A percentile compares a stretch with the other conserved stretches of the same genome.
Evolutionary conservation across 148 eudicot species (phyloP).

Genomic region (Nyssa sinensis): DNA sequence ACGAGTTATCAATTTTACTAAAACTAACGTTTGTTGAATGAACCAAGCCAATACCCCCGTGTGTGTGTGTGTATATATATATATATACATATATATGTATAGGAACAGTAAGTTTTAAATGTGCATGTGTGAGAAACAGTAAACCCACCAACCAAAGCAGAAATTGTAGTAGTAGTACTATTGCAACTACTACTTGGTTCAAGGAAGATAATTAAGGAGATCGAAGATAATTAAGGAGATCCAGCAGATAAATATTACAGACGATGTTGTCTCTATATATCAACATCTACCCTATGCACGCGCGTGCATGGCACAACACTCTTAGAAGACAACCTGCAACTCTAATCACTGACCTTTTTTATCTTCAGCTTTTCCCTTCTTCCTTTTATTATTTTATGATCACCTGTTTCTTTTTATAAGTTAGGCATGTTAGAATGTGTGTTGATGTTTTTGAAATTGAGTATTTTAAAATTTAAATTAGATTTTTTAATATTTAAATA

Average conservation of each 20-base stretch:
- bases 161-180: not conserved
- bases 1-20: too few relatives aligned
- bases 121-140: conserved; percentile 8
- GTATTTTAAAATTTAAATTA: too few relatives aligned
- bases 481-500: too few relatives aligned
- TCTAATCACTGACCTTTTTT: not conserved
- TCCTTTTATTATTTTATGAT: conserved; percentile 13
- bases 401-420: too few relatives aligned
- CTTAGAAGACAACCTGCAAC: not conserved
- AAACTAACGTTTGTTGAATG: too few relatives aligned
- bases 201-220: not conserved
- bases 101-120: not conserved
- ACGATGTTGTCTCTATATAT: not conserved
- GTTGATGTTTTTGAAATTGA: too few relatives aligned
- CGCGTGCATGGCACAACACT: not conserved
- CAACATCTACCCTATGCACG: not conserved
- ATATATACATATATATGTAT: too few relatives aligned
- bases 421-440: too few relatives aligned
- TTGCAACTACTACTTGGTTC: not conserved
- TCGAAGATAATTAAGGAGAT: not conserved
- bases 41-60: too few relatives aligned
- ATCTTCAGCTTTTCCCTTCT: not conserved
- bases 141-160: conserved; percentile 4
- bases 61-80: too few relatives aligned
- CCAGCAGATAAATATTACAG: not conserved